Conservation (phyloP, 164 flowering plant genomes). For the Vitis rupestris region DNA sequence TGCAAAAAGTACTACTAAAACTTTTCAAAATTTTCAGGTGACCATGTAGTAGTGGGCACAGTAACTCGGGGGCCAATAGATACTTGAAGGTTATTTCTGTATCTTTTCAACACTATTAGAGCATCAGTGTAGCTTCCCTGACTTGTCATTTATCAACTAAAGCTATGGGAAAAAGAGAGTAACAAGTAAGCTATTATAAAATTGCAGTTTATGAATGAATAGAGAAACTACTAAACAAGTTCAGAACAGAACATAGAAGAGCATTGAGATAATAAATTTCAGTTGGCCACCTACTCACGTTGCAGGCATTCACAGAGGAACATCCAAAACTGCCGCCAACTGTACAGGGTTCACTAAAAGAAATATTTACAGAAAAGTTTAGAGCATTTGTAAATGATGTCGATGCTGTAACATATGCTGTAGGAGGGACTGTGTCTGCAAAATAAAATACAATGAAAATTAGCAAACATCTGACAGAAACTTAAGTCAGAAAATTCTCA, state of each 20-base stretch:
- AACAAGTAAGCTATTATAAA: neutral
- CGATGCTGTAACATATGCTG: slow-evolving; percentile 62
- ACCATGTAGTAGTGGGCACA: too few relatives aligned
- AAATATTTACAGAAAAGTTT: slow-evolving; percentile 59
- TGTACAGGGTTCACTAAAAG: slow-evolving; percentile 76
- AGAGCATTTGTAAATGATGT: slow-evolving; percentile 64
- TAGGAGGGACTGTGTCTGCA: slow-evolving; percentile 93
- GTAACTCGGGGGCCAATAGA: too few relatives aligned
- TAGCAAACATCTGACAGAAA: neutral
- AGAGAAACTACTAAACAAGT: neutral
- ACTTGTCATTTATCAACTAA: too few relatives aligned
- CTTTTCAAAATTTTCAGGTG: too few relatives aligned
- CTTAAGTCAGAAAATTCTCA: neutral
- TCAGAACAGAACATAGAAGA: neutral
- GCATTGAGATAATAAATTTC: slow-evolving; percentile 4
- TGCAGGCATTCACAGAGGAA: slow-evolving; percentile 71
- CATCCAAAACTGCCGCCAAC: slow-evolving; percentile 77
- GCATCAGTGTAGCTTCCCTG: too few relatives aligned
- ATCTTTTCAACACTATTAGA: too few relatives aligned
- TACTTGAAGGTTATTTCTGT: too few relatives aligned
- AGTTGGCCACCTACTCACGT: slow-evolving; percentile 71
- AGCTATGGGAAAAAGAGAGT: neutral
- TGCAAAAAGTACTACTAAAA: too few relatives aligned
- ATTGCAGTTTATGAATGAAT: neutral
- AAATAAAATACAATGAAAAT: slow-evolving; percentile 9